A percentile compares a stretch with the other conserved stretches of the same genome.
phyloP scores from a whole-genome alignment of 495 filamentous ascomycete species.

The Staphylotrichum longicolle region DNA sequence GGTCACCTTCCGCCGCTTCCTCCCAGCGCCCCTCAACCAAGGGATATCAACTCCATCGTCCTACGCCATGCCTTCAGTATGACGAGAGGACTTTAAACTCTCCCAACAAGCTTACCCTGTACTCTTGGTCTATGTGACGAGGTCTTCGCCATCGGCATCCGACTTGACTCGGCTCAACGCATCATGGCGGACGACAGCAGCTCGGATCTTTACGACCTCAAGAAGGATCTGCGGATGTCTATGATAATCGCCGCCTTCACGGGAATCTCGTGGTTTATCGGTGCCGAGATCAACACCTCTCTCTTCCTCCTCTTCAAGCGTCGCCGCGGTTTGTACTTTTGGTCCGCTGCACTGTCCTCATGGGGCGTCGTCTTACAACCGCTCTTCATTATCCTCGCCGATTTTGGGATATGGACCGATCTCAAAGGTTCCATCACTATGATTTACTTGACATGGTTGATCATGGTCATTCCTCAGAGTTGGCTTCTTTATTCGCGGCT shows the following conservation, averaged over 20 bases:
- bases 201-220: slow-evolving; percentile 13
- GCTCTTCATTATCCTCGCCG: slow-evolving; percentile 39
- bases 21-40: no score
- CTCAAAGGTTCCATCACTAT: slow-evolving; percentile 31
- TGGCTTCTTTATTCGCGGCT: slow-evolving; percentile 44
- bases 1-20: no score
- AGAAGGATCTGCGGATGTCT: slow-evolving; percentile 20
- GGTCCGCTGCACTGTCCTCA: slow-evolving; percentile 52
- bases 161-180: no score
- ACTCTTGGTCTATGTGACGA: no score
- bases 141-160: no score
- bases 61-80: no score
- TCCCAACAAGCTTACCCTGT: no score
- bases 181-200: not conserved
- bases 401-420: slow-evolving; percentile 31
- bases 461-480: slow-evolving; percentile 37
- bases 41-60: no score
- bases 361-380: slow-evolving; percentile 43
- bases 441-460: slow-evolving; percentile 36
- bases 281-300: slow-evolving; percentile 54
- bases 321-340: slow-evolving; percentile 57
- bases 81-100: no score
- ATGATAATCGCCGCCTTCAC: slow-evolving; percentile 53
- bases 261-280: slow-evolving; percentile 48
- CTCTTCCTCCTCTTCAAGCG: slow-evolving; percentile 56